Percentiles rank a stretch among this genome's conserved stretches.
These are phyloP conservation scores for Cyclanthera cordifolia DNA, from an alignment of 306 rosid genomes.

Conservation along the genomic window DNA sequence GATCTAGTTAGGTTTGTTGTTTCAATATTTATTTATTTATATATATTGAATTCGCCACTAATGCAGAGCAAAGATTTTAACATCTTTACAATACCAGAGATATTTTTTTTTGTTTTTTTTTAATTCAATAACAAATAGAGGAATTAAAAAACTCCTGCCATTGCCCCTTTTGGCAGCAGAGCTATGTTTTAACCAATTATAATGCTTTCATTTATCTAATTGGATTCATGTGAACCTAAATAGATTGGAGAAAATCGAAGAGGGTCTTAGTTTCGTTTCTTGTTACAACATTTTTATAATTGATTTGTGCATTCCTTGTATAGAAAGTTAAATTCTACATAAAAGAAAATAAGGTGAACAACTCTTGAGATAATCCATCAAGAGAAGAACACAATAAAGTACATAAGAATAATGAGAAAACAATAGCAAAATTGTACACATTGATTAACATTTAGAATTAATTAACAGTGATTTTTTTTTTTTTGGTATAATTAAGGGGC, in stretches of 20 bases:
- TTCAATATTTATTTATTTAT: not conserved
- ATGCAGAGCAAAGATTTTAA: not conserved
- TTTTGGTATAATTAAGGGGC: conserved; percentile 41
- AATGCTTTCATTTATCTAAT: not conserved
- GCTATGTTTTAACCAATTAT: no score
- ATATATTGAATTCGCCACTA: not conserved
- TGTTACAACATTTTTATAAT: no score
- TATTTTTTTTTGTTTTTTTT: no score
- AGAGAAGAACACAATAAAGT: not conserved
- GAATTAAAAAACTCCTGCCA: no score
- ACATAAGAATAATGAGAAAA: not conserved
- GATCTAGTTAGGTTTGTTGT: not conserved
- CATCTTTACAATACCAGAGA: no score
- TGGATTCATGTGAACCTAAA: not conserved
- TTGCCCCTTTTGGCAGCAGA: no score
- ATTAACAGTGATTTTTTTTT: not conserved
- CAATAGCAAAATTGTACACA: not conserved
- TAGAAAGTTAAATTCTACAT: not conserved
- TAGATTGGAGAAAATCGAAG: not conserved
- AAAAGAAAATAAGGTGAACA: not conserved
- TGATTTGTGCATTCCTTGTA: not conserved
- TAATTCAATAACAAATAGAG: no score
- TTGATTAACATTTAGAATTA: not conserved
- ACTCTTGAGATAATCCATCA: not conserved
- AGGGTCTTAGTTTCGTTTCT: not conserved